Base-by-base conservation (phyloP, 805 yeast species). In the Yarrowia keelungensis region DNA sequence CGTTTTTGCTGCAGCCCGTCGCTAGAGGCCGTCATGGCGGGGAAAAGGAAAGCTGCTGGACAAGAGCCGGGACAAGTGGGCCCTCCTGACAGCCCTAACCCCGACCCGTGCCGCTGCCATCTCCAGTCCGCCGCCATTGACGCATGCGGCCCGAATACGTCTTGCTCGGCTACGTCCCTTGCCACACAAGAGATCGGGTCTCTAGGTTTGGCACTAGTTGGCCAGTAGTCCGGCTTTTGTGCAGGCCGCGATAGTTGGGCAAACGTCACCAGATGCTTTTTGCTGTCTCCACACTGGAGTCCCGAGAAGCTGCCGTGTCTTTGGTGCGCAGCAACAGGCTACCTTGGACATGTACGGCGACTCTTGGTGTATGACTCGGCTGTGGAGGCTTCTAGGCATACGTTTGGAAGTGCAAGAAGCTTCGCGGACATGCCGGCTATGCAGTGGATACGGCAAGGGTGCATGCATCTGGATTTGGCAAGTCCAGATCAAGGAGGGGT, bases 391-490 rank as follows among this genome's bases (percentile, higher is more conserved):
- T 26, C 19, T 14, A 35, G 43, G 42, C 58, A 36, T 51, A 36
- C 56, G 36, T 50, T 50, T 50, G 36, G 36, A 39, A 22, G 50
- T 46, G 50, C 54, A 49, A 15, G 43, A 51, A 51, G 58, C 58
- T 51, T 51, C 58, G 58, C 58, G 43, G 58, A 51, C 58, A 36
- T 51, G 56, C 58, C 58, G 58, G 58, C 42, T 51, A 51, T 51
- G 58, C 58, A 51, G 58, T 15, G 58, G 58, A 51, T 51, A 51
- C 58, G 58, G 58, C 43, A 51, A 51, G 58, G 32, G 43, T 51
- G 58, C 58, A 51, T 51, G 58, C 42, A 38, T 51, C 58, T 51
- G 43, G 42, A 51, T 51, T 36, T 36, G 58, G 58, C 42, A 51
- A 51, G 58, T 51, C 58, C 58, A 51, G 58, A 51, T 51, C 58